Conservation (phyloP, 1,139 yeast species). For the Arxiozyma telluris region DNA sequence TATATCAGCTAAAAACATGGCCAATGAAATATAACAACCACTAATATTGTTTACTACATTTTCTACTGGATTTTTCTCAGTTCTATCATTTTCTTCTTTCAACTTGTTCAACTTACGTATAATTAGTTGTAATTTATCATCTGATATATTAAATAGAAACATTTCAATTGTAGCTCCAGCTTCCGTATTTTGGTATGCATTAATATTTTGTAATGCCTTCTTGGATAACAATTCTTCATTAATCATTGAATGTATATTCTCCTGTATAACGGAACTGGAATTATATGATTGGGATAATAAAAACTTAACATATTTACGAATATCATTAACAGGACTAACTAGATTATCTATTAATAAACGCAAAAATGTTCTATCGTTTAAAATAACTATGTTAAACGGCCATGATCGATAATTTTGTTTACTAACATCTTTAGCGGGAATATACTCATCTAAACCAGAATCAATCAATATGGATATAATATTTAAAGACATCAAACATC, state of each 20-base stretch:
- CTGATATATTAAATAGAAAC: slow-evolving; percentile 34
- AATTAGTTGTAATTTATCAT: slow-evolving; percentile 18
- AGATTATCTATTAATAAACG: slow-evolving; percentile 51
- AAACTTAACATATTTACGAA: slow-evolving; percentile 45
- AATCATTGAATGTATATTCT: slow-evolving; percentile 5
- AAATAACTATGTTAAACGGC: slow-evolving; percentile 42
- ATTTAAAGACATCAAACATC: slow-evolving; percentile 43
- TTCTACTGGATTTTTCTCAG: slow-evolving; percentile 29
- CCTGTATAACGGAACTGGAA: slow-evolving; percentile 19
- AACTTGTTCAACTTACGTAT: slow-evolving; percentile 32
- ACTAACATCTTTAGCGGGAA: slow-evolving; percentile 32
- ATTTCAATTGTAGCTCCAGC: slow-evolving; percentile 67
- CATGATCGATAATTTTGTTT: slow-evolving; percentile 29
- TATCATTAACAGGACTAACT: slow-evolving; percentile 66
- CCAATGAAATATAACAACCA: slow-evolving; percentile 54
- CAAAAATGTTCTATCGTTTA: slow-evolving; percentile 32
- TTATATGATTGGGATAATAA: slow-evolving; percentile 42
- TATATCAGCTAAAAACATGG: slow-evolving; percentile 37
- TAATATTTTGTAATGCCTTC: slow-evolving; percentile 40
- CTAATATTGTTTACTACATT: slow-evolving; percentile 50
- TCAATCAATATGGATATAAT: slow-evolving; percentile 42
- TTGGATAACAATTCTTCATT: slow-evolving; percentile 25
- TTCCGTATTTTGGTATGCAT: slow-evolving; percentile 68
- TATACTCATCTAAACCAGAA: slow-evolving; percentile 47
- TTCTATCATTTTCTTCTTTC: slow-evolving; percentile 27